Conservation (phyloP, 164 flowering plant genomes). For the Magnolia officinalis region DNA sequence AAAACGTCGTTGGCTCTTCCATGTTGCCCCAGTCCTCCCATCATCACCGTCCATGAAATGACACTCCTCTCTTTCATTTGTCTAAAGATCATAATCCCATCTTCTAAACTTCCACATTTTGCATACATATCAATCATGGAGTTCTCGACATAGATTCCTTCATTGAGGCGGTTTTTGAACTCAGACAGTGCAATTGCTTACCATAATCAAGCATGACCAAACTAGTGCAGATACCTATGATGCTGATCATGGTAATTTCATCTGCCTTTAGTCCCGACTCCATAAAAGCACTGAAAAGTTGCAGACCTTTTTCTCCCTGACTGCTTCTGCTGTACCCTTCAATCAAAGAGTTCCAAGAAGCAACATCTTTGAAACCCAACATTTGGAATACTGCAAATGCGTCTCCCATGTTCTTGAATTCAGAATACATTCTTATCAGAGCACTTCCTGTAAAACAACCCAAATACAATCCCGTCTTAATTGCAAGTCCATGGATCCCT, state of each 20-base stretch:
- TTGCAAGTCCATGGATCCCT: constrained; percentile 17
- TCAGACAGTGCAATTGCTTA: constrained; percentile 15
- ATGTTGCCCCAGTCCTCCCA: constrained; percentile 25
- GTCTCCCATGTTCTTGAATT: constrained; percentile 18
- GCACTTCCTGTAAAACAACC: constrained; percentile 19
- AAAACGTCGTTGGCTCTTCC: constrained; percentile 20
- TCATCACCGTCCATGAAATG: constrained; percentile 26
- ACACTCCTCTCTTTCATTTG: constrained; percentile 13
- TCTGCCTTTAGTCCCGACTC: constrained; percentile 14
- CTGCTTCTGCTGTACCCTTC: constrained; percentile 17
- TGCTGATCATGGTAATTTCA: constrained; percentile 19
- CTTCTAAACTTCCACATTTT: constrained; percentile 24
- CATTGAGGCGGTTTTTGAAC: constrained; percentile 11
- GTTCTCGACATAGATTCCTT: constrained; percentile 12
- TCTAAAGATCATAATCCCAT: constrained; percentile 15
- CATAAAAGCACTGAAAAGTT: constrained; percentile 14
- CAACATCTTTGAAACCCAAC: constrained; percentile 20
- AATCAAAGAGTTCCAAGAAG: constrained; percentile 26
- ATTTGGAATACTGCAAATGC: constrained; percentile 9
- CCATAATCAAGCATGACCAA: constrained; percentile 23
- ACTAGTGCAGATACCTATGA: constrained; percentile 17
- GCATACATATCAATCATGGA: constrained; percentile 28
- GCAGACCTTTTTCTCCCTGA: constrained; percentile 20
- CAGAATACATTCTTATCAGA: constrained; percentile 20
- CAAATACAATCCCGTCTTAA: constrained; percentile 15